Percentiles rank a stretch among this genome's conserved stretches.
These are phyloP conservation scores for Beauveria sp. DNA, from an alignment of 2,329 filamentous ascomycete species.

Conservation along the genomic window DNA sequence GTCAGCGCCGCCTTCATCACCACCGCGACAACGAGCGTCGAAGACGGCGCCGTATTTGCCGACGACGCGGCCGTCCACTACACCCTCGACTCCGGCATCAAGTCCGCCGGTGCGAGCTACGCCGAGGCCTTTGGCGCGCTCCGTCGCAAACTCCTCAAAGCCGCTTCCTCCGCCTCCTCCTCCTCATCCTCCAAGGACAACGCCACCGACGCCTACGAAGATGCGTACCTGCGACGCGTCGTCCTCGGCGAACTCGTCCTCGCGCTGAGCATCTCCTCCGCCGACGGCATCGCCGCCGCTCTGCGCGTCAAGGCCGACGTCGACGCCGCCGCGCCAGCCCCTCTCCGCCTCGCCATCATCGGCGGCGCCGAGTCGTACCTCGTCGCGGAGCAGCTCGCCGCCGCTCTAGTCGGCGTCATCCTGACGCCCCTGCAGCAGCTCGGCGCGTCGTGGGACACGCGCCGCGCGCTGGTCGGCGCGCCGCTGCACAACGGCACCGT, in stretches of 20 bases:
- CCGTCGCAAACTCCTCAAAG: conserved; percentile 45
- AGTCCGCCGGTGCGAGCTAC: conserved; percentile 40
- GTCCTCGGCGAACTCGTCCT: conserved; percentile 46
- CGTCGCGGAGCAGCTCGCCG: conserved; percentile 49
- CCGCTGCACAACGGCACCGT: conserved; percentile 59
- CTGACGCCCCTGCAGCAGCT: conserved; percentile 52
- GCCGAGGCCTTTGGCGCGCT: conserved; percentile 46
- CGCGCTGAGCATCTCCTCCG: conserved; percentile 52
- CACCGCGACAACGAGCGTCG: conserved; percentile 36
- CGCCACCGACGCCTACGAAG: conserved; percentile 36
- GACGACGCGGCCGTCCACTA: conserved; percentile 51
- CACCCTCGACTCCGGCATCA: conserved; percentile 37
- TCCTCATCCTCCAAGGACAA: conserved; percentile 22
- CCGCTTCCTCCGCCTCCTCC: conserved; percentile 34
- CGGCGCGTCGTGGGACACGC: conserved; percentile 50
- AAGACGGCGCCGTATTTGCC: conserved; percentile 43
- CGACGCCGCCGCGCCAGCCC: conserved; percentile 28
- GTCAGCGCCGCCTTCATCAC: conserved; percentile 53
- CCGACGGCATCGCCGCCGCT: conserved; percentile 52
- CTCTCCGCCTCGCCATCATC: conserved; percentile 47
- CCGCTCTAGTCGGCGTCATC: conserved; percentile 49
- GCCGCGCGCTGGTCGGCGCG: conserved; percentile 54
- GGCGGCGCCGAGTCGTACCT: conserved; percentile 58
- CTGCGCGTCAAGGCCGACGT: conserved; percentile 52
- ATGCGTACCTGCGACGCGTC: conserved; percentile 44